Evolutionary conservation across 306 rosid genomes (phyloP).

Genomic region (Quercus glauca): DNA sequence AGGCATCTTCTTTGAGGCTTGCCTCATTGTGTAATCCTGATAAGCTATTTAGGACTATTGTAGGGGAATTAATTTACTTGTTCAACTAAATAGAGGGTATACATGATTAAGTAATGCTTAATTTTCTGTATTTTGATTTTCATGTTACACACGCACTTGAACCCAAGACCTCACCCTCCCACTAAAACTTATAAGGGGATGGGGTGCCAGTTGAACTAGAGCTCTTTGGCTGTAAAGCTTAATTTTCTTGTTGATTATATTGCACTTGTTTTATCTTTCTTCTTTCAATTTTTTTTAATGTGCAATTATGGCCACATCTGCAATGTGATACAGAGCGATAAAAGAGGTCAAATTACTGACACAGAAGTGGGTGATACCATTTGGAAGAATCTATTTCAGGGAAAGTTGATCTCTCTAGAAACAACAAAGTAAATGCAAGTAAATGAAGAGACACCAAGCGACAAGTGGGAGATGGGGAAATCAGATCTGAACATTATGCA

Average conservation of each 20-base stretch:
- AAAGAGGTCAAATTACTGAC: slow-evolving; percentile 55
- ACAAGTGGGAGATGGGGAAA: no score
- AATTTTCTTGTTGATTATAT: slow-evolving; percentile 14
- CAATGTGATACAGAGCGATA: slow-evolving; percentile 51
- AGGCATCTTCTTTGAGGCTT: slow-evolving; percentile 1
- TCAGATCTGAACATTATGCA: no score
- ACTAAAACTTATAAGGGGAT: no score
- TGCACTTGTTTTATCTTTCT: background rate
- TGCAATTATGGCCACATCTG: slow-evolving; percentile 15
- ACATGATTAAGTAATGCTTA: background rate
- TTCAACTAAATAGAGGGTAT: background rate
- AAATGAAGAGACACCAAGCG: no score
- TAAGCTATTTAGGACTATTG: background rate
- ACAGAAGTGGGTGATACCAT: slow-evolving; percentile 41
- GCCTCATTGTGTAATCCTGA: background rate
- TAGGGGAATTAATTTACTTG: background rate
- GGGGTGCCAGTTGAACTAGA: no score
- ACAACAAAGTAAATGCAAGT: no score
- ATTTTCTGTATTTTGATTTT: no score
- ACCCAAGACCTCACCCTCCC: no score
- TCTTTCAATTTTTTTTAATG: background rate
- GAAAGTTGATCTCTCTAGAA: slow-evolving; percentile 39
- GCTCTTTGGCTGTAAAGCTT: no score
- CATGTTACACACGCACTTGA: no score
- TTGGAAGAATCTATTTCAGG: slow-evolving; percentile 56